A percentile compares a stretch with the other conserved stretches of the same genome.
Evolutionary conservation across 768 basidiomycete genomes (phyloP).

Genomic region (Polyporus arcularius): DNA sequence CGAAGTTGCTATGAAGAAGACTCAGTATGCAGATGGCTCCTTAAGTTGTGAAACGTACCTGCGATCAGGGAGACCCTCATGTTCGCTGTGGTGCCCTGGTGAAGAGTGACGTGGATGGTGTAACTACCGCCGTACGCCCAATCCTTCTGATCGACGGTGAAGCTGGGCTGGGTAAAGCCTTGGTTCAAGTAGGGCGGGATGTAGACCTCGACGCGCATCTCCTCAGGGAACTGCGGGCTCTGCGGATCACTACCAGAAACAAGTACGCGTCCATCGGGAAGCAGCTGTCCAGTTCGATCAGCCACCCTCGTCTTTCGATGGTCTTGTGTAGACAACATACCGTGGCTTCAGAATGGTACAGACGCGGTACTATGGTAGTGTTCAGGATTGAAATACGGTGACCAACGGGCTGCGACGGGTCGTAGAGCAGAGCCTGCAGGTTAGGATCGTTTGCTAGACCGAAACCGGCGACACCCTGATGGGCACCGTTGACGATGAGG

Average conservation of each 20-base stretch:
- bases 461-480: constrained; percentile 71
- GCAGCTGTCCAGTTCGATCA: constrained; percentile 35
- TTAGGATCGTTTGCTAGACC: constrained; percentile 69
- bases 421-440: constrained; percentile 65
- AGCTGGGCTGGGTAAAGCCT: constrained; percentile 62
- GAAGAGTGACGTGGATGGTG: constrained; percentile 47
- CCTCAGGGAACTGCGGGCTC: constrained; percentile 64
- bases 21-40: constrained; percentile 8
- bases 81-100: constrained; percentile 41
- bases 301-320: too few species aligned
- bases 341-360: constrained; percentile 80
- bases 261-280: constrained; percentile 74
- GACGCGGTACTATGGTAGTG: constrained; percentile 67
- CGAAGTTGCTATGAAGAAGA: constrained; percentile 52
- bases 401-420: constrained; percentile 58
- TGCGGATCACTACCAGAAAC: constrained; percentile 78
- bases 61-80: constrained; percentile 68
- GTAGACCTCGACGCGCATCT: constrained; percentile 80
- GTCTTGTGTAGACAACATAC: constrained; percentile 15
- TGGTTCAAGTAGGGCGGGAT: constrained; percentile 81
- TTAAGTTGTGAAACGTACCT: constrained; percentile 41
- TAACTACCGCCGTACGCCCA: constrained; percentile 62
- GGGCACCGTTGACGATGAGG: constrained; percentile 76
- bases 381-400: constrained; percentile 68
- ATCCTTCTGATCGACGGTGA: constrained; percentile 58